Base-by-base conservation (phyloP, 495 filamentous ascomycete genomes). In the Podospora australis region DNA sequence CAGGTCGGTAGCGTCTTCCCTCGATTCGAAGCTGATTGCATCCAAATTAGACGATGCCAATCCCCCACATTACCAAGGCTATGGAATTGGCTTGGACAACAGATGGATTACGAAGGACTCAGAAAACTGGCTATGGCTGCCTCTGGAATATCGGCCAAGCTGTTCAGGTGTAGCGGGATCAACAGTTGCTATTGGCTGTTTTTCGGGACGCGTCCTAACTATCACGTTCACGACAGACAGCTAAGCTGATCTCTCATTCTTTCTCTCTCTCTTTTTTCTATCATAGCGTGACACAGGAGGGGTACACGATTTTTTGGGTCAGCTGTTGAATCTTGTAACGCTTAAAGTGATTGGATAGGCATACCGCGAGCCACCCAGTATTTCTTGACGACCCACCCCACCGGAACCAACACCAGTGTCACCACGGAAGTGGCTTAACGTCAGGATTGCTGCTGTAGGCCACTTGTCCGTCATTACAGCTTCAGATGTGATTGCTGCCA, bases 101-200 rank as follows among this genome's bases (percentile, higher is more conserved):
- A 44, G 48, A 39, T 68, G 60, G 64, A 54, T 64, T 49, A 54
- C 50, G n/a, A 28, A 57, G 20, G 50, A 51, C 26, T 52, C 46
- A 43, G 44, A 52, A 36, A 56, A 59, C 44, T 38, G 58, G 34
- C 40, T 66, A 32, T 63, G 55, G 63, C 57, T 67, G 51, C 65
- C 63, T 50, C 50, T 48, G 45, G 55, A 58, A 8, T 66, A 47
- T 60, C 58, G 50, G 47, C 28, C 52, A 44, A 50, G 3, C 34
- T 30, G 23, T 55, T 61, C 46, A n/a, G 62, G 53, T 14, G 38
- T 56, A 28, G 44, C 34, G 8, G 44, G 17, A 29, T 32, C 49
- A 14, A 52, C 53, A 19, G 28, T 56, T 39, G 43, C 29, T 14
- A 56, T 56, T 48, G 43, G 44, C 21, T 52, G 44, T 52, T 1